A percentile compares a stretch with the other conserved stretches of the same genome.
Conservation (phyloP, 2,329 filamentous ascomycete species). For the Paraconiothyrium brasiliense region DNA sequence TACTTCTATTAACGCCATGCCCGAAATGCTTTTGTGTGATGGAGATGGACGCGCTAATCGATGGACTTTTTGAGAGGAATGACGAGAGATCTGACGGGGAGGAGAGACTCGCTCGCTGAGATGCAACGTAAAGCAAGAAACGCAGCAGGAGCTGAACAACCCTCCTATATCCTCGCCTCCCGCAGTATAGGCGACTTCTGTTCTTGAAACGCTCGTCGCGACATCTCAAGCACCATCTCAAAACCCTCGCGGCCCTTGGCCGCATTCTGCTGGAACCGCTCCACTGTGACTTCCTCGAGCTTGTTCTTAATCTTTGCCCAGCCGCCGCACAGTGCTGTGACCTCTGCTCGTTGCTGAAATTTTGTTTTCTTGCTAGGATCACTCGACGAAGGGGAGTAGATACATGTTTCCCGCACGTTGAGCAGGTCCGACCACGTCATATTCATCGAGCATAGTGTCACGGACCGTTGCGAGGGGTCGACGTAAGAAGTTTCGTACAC, state of each 20-base stretch:
- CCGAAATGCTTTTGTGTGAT: constrained; percentile 3
- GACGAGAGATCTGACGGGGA: neutral
- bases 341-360: constrained; percentile 89
- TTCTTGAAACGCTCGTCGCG: constrained; percentile 86
- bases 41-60: neutral
- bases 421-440: constrained; percentile 91
- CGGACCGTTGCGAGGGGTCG: constrained; percentile 80
- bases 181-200: constrained; percentile 52
- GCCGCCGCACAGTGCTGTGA: constrained; percentile 92
- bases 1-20: constrained; percentile 5
- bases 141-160: neutral
- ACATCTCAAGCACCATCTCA: constrained; percentile 93
- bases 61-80: neutral
- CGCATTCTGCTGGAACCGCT: constrained; percentile 91
- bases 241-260: constrained; percentile 91
- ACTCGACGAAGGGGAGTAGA: constrained; percentile 72
- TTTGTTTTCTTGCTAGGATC: constrained; percentile 70
- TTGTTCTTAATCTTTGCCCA: constrained; percentile 98
- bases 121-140: neutral
- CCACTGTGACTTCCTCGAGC: constrained; percentile 91
- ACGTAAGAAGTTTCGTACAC: constrained; percentile 98
- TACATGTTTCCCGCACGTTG: constrained; percentile 90
- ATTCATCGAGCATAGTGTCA: constrained; percentile 97
- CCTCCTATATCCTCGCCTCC: constrained; percentile 43
- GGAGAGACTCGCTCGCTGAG: neutral